Evolutionary conservation across 1,284 basidiomycete species (phyloP).

Genomic region (Microbotryum saponariae): DNA sequence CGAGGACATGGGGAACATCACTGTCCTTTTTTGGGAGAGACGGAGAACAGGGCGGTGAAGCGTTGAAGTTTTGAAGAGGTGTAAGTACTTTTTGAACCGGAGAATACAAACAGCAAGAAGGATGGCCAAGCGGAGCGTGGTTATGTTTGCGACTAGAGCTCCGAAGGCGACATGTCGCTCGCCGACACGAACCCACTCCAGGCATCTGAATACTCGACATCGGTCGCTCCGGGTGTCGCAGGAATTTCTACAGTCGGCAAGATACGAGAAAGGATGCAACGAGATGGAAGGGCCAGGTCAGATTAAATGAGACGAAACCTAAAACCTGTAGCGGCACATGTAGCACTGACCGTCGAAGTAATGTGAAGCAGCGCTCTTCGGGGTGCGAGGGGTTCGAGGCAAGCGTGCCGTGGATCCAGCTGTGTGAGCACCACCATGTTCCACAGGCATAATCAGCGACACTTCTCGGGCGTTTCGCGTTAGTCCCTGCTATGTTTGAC

Average conservation of each 20-base stretch:
- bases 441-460: conserved; percentile 46
- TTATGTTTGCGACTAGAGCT: conserved; percentile 5
- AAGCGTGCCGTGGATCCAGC: conserved; percentile 38
- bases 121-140: no score
- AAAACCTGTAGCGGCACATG: not conserved
- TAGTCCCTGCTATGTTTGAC: not conserved
- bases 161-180: conserved; percentile 18
- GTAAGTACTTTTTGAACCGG: no score
- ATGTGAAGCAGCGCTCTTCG: conserved; percentile 75
- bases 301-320: not conserved
- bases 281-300: conserved; percentile 8
- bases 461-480: conserved; percentile 62
- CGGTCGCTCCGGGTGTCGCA: conserved; percentile 24
- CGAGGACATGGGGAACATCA: no score
- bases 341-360: conserved; percentile 75
- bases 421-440: conserved; percentile 13
- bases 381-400: conserved; percentile 53
- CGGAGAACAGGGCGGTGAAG: no score
- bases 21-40: no score
- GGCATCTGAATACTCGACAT: conserved; percentile 24
- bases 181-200: conserved; percentile 10
- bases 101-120: no score
- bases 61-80: no score
- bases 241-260: conserved; percentile 20
- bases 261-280: conserved; percentile 6